phyloP scores from a whole-genome alignment of 1,139 yeast species.

The Geotrichum histeridarum region DNA sequence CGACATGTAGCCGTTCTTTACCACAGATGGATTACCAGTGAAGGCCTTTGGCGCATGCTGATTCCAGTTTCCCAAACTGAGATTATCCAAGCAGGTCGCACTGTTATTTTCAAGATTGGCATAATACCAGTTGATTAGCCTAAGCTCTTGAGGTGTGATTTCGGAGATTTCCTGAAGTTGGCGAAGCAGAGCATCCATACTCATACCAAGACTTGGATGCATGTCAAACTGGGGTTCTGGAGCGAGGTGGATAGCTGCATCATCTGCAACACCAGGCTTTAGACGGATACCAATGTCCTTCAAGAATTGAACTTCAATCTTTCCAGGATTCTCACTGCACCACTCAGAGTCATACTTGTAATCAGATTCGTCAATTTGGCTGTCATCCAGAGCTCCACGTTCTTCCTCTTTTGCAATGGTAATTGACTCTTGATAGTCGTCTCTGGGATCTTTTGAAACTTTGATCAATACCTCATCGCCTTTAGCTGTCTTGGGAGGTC shows the following conservation, averaged over 20 bases:
- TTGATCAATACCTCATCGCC: slow-evolving; percentile 39
- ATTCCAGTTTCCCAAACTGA: slow-evolving; percentile 42
- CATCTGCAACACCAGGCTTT: slow-evolving; percentile 23
- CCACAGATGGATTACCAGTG: slow-evolving; percentile 40
- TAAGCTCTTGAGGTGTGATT: slow-evolving; percentile 36
- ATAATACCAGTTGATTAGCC: slow-evolving; percentile 41
- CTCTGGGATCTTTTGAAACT: slow-evolving; percentile 38
- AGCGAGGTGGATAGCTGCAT: slow-evolving; percentile 31
- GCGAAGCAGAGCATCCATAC: slow-evolving; percentile 36
- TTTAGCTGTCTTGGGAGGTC: slow-evolving; percentile 36
- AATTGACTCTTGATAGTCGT: slow-evolving; percentile 32
- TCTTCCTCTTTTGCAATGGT: slow-evolving; percentile 38
- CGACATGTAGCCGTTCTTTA: slow-evolving; percentile 38
- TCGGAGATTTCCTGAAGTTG: slow-evolving; percentile 35
- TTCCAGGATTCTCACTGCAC: slow-evolving; percentile 31
- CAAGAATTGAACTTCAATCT: slow-evolving; percentile 31
- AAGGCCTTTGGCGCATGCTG: slow-evolving; percentile 41
- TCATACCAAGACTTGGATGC: slow-evolving; percentile 39
- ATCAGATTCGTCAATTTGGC: slow-evolving; percentile 16
- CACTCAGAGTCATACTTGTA: slow-evolving; percentile 17
- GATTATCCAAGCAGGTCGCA: slow-evolving; percentile 37
- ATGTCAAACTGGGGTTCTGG: slow-evolving; percentile 38
- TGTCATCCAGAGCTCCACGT: slow-evolving; percentile 25
- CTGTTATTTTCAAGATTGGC: slow-evolving; percentile 42
- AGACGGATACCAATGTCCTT: slow-evolving; percentile 32